Conservation (phyloP, 306 rosid species). For the Cucumis cinereus region DNA sequence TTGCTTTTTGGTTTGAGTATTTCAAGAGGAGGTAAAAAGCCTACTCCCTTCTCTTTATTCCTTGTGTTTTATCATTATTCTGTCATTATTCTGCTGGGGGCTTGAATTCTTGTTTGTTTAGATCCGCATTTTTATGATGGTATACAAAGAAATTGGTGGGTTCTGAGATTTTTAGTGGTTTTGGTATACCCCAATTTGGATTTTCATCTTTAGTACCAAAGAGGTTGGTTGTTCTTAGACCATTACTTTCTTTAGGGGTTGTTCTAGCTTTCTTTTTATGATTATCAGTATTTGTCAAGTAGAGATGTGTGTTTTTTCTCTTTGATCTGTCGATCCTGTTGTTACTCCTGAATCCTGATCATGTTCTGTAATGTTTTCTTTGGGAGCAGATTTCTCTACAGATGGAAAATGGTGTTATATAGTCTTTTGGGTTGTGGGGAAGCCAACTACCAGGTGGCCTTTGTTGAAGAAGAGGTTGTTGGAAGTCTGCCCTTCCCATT, state of each 20-base stretch:
- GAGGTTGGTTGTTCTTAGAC: background rate
- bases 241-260: background rate
- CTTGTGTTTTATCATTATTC: background rate
- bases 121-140: background rate
- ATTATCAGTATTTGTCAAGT: background rate
- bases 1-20: conserved; percentile 44
- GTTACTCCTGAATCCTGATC: background rate
- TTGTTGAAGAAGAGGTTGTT: conserved; percentile 37
- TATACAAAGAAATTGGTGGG: background rate
- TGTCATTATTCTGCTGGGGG: background rate
- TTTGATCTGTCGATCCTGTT: background rate
- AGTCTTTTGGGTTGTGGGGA: conserved; percentile 46
- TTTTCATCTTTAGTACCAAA: background rate
- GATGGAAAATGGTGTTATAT: conserved; percentile 57
- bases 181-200: background rate
- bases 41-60: background rate
- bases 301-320: background rate
- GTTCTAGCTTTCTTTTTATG: background rate
- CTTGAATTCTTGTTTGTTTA: too few species aligned
- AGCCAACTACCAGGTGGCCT: conserved; percentile 32
- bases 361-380: background rate
- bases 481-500: conserved; percentile 43
- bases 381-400: conserved; percentile 29
- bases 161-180: background rate
- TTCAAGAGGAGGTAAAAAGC: conserved; percentile 33